Evolutionary conservation across 495 filamentous ascomycete genomes (phyloP).

Genomic region (Penicillium herquei): DNA sequence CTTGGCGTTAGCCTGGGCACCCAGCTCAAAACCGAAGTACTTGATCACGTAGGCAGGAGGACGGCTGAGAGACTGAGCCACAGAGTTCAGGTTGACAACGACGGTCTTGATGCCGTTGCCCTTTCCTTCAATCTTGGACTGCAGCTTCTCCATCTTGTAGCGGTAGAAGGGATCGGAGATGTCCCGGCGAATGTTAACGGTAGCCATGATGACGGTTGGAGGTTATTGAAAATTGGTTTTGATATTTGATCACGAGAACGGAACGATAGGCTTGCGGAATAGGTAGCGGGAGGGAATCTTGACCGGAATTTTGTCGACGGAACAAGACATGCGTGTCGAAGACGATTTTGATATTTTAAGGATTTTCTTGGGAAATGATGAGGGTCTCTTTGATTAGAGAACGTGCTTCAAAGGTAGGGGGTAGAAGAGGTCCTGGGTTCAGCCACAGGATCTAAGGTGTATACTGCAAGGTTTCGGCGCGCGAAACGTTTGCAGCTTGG

Average conservation of each 20-base stretch:
- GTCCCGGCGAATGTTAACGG: conserved; percentile 98
- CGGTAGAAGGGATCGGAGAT: conserved; percentile 98
- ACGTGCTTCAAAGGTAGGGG: conserved; percentile 6
- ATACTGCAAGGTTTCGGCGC: conserved; percentile 84
- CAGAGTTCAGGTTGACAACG: conserved; percentile 94
- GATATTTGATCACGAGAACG: conserved; percentile 22
- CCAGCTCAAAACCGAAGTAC: conserved; percentile 98
- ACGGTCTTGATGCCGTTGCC: conserved; percentile 96
- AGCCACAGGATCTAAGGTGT: conserved; percentile 83
- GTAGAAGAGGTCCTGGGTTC: conserved; percentile 42
- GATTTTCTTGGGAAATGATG: conserved; percentile 43
- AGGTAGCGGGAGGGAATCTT: conserved; percentile 41
- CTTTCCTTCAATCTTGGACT: conserved; percentile 99
- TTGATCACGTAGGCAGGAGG: conserved; percentile 96
- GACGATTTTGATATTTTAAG: conserved; percentile 14
- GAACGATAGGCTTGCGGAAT: conserved; percentile 21
- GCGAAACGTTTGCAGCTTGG: conserved; percentile 93
- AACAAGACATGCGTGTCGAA: conserved; percentile 55
- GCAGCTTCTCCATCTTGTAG: conserved; percentile 99
- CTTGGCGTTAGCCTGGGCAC: conserved; percentile 96
- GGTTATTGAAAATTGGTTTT: conserved; percentile 3
- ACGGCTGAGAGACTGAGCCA: conserved; percentile 87
- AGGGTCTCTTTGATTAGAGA: conserved; percentile 12
- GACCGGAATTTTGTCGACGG: conserved; percentile 40
- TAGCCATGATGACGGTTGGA: conserved; percentile 69